A percentile compares a stretch with the other conserved stretches of the same genome.
Evolutionary conservation across 23 red algal genomes (phyloP).

Genomic region (Gracilaria domingensis): DNA sequence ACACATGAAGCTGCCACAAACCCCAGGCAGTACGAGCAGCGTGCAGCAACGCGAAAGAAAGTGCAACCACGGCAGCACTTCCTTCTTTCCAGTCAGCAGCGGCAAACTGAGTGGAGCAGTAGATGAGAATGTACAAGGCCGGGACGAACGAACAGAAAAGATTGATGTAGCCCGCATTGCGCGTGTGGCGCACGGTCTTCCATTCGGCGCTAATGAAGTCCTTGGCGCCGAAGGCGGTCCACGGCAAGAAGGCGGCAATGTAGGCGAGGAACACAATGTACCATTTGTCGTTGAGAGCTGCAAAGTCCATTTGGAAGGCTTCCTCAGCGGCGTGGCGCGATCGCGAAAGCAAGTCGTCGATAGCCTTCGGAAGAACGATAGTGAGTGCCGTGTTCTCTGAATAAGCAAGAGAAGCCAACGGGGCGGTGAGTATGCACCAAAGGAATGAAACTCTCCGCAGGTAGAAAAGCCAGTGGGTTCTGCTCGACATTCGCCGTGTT

Average conservation of each 20-base stretch:
- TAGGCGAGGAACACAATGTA: constrained; percentile 23
- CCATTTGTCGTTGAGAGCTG: constrained; percentile 12
- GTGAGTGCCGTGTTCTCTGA: too few species aligned
- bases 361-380: too few species aligned
- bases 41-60: constrained; percentile 41
- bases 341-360: too few species aligned
- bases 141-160: constrained; percentile 20
- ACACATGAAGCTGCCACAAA: constrained; percentile 25
- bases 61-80: constrained; percentile 21
- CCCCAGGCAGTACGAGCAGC: constrained; percentile 18
- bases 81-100: constrained; percentile 33
- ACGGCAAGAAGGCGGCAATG: constrained; percentile 28
- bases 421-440: too few species aligned
- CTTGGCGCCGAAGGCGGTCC: constrained; percentile 16
- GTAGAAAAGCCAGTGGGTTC: too few species aligned
- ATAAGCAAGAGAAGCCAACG: too few species aligned
- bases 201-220: constrained; percentile 36
- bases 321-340: too few species aligned
- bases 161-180: constrained; percentile 25
- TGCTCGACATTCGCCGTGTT: too few species aligned
- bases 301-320: background rate
- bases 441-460: too few species aligned
- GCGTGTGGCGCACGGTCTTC: constrained; percentile 13
- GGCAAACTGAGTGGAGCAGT: constrained; percentile 19
- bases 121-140: constrained; percentile 5